These are phyloP conservation scores for Mallotus nudiflorus DNA, from an alignment of 345 rosid genomes.

Conservation along the genomic window DNA sequence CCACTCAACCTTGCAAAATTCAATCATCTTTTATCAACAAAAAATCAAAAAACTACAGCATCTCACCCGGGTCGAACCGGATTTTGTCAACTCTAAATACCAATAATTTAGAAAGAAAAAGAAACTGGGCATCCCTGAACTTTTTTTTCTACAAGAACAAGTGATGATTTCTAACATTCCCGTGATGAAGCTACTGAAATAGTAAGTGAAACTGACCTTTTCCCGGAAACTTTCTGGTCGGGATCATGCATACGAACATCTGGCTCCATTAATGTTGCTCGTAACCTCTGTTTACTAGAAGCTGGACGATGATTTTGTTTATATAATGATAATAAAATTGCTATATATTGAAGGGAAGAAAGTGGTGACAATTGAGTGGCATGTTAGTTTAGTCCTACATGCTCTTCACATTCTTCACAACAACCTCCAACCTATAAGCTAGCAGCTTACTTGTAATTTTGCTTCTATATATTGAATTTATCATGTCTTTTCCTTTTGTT, in stretches of 20 bases:
- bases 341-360: neutral
- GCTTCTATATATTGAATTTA: too few species aligned
- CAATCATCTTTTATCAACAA: neutral
- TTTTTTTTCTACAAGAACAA: too few species aligned
- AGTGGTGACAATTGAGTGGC: neutral
- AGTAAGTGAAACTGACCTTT: conserved; percentile 19
- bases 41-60: too few species aligned
- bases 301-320: neutral
- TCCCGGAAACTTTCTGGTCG: conserved; percentile 3
- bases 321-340: neutral
- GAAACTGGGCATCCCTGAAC: too few species aligned
- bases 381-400: conserved; percentile 8
- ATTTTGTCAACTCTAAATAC: too few species aligned
- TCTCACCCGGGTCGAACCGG: too few species aligned
- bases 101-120: too few species aligned
- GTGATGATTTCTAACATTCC: too few species aligned
- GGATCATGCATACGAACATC: neutral
- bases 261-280: conserved; percentile 14
- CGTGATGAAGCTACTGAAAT: neutral
- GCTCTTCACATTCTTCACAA: conserved; percentile 18
- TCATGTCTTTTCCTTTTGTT: neutral
- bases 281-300: neutral
- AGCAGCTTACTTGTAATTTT: neutral
- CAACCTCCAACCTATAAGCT: conserved; percentile 23
- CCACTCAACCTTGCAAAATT: conserved; percentile 39